Evolutionary conservation across 495 filamentous ascomycete species (phyloP).

Genomic region (Copromyces sp.): DNA sequence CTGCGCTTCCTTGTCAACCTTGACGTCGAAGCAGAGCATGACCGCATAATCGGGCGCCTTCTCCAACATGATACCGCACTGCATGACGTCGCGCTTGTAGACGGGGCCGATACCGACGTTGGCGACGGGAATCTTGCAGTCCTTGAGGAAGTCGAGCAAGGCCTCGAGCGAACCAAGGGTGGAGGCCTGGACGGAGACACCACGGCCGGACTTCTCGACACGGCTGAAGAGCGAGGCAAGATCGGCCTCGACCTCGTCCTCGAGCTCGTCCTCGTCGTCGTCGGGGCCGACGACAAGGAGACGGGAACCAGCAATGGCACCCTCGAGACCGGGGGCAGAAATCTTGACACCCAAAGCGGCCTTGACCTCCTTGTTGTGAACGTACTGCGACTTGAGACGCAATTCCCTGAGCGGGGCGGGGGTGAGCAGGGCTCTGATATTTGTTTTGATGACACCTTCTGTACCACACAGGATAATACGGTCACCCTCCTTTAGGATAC

Average conservation of each 20-base stretch:
- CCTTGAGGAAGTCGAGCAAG: slow-evolving; percentile 86
- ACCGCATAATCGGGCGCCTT: slow-evolving; percentile 92
- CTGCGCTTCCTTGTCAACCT: slow-evolving; percentile 93
- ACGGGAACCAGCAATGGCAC: slow-evolving; percentile 93
- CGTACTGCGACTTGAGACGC: slow-evolving; percentile 84
- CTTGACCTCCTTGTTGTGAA: slow-evolving; percentile 99
- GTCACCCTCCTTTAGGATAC: slow-evolving; percentile 89
- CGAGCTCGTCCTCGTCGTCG: slow-evolving; percentile 92
- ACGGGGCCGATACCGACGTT: slow-evolving; percentile 97
- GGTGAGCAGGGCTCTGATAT: slow-evolving; percentile 92
- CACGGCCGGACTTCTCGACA: slow-evolving; percentile 80
- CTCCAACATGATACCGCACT: slow-evolving; percentile 92
- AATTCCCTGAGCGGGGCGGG: slow-evolving; percentile 91
- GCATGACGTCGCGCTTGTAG: slow-evolving; percentile 97
- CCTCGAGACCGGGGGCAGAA: slow-evolving; percentile 88
- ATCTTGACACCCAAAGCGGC: slow-evolving; percentile 98
- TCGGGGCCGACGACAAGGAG: slow-evolving; percentile 87
- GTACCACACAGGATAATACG: slow-evolving; percentile 90
- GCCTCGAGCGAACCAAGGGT: slow-evolving; percentile 97
- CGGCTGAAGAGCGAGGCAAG: slow-evolving; percentile 81
- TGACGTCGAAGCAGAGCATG: slow-evolving; percentile 99
- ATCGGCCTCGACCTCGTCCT: slow-evolving; percentile 94
- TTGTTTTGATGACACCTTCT: slow-evolving; percentile 87
- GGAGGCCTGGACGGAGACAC: slow-evolving; percentile 95
- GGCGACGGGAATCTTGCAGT: slow-evolving; percentile 91